A percentile compares a stretch with the other conserved stretches of the same genome.
Conservation (phyloP, 768 basidiomycete species). For the Panus rudis region DNA sequence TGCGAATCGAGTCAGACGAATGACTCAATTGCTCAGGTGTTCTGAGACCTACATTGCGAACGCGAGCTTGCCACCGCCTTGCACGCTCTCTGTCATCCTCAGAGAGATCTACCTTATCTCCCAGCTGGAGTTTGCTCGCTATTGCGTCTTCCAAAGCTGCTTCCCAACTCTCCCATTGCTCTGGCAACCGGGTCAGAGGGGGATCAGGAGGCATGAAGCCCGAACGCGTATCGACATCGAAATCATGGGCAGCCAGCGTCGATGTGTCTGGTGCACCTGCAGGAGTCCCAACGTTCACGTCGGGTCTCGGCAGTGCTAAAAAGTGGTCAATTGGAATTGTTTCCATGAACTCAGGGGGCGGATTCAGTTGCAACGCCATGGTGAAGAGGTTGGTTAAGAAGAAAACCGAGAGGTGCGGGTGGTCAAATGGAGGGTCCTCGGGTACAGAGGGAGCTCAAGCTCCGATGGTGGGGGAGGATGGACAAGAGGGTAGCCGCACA, state of each 20-base stretch:
- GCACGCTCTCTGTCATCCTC: constrained; percentile 26
- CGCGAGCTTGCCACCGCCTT: constrained; percentile 35
- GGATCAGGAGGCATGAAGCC: constrained; percentile 87
- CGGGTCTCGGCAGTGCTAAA: constrained; percentile 29
- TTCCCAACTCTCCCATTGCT: constrained; percentile 72
- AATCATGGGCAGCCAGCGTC: constrained; percentile 38
- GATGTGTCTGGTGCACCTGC: constrained; percentile 27
- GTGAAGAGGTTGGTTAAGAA: neutral
- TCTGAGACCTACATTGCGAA: constrained; percentile 30
- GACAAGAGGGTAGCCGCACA: too few relatives aligned
- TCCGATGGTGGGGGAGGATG: constrained; percentile 2
- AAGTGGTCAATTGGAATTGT: constrained; percentile 24
- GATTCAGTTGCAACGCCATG: too few relatives aligned
- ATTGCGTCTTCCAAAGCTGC: constrained; percentile 44
- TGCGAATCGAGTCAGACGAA: neutral
- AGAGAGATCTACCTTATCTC: constrained; percentile 23
- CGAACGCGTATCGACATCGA: constrained; percentile 85
- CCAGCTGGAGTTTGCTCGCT: constrained; percentile 46
- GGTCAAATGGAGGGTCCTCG: too few relatives aligned
- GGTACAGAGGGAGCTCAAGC: too few relatives aligned
- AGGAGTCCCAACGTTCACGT: constrained; percentile 18
- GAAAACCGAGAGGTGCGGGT: neutral
- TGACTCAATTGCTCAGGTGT: constrained; percentile 1
- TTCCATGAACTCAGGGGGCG: constrained; percentile 5
- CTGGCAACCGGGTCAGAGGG: constrained; percentile 57